Percentiles rank a stretch among this genome's conserved stretches.
phyloP scores from a whole-genome alignment of 441 rosid genomes.

The Manihot esculenta region DNA sequence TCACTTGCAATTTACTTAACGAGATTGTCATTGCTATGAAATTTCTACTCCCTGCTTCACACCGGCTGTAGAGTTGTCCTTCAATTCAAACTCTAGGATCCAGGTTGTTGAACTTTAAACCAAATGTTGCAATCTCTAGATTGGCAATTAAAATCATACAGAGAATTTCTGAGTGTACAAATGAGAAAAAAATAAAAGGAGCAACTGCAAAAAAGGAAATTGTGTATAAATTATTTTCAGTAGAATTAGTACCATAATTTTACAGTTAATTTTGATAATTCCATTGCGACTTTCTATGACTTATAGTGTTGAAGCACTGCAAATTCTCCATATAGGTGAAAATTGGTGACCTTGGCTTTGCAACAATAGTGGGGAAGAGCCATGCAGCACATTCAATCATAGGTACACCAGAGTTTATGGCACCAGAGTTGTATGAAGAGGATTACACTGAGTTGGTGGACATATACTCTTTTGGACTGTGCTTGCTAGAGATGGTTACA shows the following conservation, averaged over 20 bases:
- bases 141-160: not conserved
- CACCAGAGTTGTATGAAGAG: slow-evolving; percentile 86
- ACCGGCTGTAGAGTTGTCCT: no score
- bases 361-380: slow-evolving; percentile 66
- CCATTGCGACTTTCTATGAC: not conserved
- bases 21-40: not conserved
- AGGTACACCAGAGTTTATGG: slow-evolving; percentile 88
- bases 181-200: not conserved
- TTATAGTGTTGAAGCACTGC: slow-evolving; percentile 10
- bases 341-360: slow-evolving; percentile 86
- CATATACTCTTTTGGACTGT: slow-evolving; percentile 81
- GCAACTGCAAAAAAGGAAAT: not conserved
- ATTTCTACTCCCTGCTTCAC: not conserved
- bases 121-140: slow-evolving; percentile 4
- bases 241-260: not conserved
- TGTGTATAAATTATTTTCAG: no score
- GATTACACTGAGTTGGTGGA: slow-evolving; percentile 78
- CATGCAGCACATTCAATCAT: slow-evolving; percentile 68
- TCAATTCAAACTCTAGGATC: not conserved
- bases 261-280: not conserved
- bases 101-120: not conserved
- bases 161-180: not conserved
- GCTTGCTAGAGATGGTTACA: slow-evolving; percentile 82
- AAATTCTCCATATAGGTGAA: slow-evolving; percentile 41
- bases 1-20: not conserved